Percentiles rank a stretch among this genome's conserved stretches.
Conservation (phyloP, 169 alveolate genomes). For the Plasmodium adleri region DNA sequence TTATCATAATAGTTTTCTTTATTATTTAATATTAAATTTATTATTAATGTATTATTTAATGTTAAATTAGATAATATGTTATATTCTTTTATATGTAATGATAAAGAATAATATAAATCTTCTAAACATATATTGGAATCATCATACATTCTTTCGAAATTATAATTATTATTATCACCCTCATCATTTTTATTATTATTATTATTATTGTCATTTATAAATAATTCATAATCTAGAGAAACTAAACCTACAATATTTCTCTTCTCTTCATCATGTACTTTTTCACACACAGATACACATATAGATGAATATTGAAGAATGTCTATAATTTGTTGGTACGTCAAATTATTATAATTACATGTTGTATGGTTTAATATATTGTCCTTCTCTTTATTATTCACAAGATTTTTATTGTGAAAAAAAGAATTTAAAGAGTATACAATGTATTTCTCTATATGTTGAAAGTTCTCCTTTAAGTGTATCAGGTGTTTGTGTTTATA, state of each 20-base stretch:
- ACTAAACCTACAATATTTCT: slow-evolving; percentile 24
- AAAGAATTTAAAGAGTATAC: slow-evolving; percentile 14
- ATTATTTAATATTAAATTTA: slow-evolving; percentile 31
- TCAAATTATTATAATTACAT: not conserved
- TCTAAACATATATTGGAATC: not conserved
- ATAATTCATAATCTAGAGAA: slow-evolving; percentile 46
- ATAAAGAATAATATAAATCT: slow-evolving; percentile 24
- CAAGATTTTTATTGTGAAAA: not conserved
- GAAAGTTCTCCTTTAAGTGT: slow-evolving; percentile 29
- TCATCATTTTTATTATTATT: not conserved
- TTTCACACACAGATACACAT: slow-evolving; percentile 28
- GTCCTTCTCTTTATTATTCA: not conserved
- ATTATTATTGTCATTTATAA: not conserved
- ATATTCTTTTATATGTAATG: slow-evolving; percentile 49
- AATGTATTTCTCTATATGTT: slow-evolving; percentile 9
- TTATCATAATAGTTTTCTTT: slow-evolving; percentile 24
- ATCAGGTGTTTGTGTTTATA: slow-evolving; percentile 64
- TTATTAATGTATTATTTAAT: slow-evolving; percentile 30
- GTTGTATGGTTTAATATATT: not conserved
- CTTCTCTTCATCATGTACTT: not conserved
- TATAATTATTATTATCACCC: not conserved
- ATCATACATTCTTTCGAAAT: not conserved
- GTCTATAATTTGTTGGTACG: slow-evolving; percentile 20
- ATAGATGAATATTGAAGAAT: slow-evolving; percentile 57
- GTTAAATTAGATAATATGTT: slow-evolving; percentile 22